These are phyloP conservation scores for Carex arenaria DNA, from an alignment of 202 grass and related monocot species.

Conservation along the genomic window DNA sequence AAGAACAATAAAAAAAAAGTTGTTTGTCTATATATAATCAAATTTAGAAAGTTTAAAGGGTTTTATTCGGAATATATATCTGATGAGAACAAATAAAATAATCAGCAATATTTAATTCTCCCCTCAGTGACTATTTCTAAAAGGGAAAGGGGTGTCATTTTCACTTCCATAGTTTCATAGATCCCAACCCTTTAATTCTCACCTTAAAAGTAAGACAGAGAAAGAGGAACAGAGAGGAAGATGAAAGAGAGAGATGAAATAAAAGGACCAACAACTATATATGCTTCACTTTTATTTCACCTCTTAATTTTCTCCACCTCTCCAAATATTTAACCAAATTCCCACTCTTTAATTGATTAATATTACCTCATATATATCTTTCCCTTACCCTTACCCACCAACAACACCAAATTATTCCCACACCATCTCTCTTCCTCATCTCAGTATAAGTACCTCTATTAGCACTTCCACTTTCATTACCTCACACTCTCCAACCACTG, in stretches of 20 bases:
- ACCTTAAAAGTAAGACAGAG: conserved; percentile 9
- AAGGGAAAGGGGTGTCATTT: neutral
- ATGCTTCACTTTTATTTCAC: neutral
- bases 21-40: neutral
- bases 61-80: neutral
- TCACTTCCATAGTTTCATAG: neutral
- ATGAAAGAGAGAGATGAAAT: too few relatives aligned
- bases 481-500: conserved; percentile 31
- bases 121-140: neutral
- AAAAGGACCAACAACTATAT: neutral
- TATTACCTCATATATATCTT: too few relatives aligned
- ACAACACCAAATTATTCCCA: neutral
- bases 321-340: neutral
- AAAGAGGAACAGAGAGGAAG: neutral
- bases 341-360: neutral
- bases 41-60: neutral
- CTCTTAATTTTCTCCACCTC: neutral
- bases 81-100: neutral
- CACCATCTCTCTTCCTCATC: conserved; percentile 32
- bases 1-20: too few relatives aligned
- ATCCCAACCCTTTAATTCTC: conserved; percentile 14
- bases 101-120: neutral
- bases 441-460: conserved; percentile 41
- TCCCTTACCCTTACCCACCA: conserved; percentile 1
- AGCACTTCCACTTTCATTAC: conserved; percentile 23